Conservation (phyloP, 345 rosid species). For the Cardiospermum halicacabum region DNA sequence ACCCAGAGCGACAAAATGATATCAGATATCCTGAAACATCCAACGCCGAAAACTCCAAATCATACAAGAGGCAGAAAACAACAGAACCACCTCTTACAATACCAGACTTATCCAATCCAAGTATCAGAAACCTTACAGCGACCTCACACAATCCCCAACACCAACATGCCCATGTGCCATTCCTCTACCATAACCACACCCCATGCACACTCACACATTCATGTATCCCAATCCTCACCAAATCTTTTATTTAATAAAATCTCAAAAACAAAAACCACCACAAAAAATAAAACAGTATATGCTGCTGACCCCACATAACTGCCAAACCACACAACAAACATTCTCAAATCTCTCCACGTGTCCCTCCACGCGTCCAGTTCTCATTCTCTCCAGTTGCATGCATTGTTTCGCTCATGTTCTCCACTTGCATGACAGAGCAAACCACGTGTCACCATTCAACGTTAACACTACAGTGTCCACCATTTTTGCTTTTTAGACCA, state of each 20-base stretch:
- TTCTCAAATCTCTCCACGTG: slow-evolving; percentile 1
- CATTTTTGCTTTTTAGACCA: no score
- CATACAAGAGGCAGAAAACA: neutral
- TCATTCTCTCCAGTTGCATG: neutral
- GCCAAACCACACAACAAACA: neutral
- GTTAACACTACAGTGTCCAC: no score
- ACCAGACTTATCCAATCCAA: neutral
- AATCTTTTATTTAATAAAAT: no score
- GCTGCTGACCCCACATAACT: neutral
- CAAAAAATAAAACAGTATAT: neutral
- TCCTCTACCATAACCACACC: neutral
- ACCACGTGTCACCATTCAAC: no score
- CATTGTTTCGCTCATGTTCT: neutral
- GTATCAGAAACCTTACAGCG: neutral
- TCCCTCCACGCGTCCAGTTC: neutral
- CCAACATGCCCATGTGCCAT: neutral
- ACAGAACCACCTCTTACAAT: neutral
- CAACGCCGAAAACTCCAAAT: no score
- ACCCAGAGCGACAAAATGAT: no score
- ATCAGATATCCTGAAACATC: no score
- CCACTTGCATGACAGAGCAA: no score
- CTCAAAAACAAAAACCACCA: neutral
- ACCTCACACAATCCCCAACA: neutral
- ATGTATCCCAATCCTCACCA: no score
- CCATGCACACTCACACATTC: no score